phyloP scores from a whole-genome alignment of 2,329 filamentous ascomycete species.

The Arthrinium phaeospermum region DNA sequence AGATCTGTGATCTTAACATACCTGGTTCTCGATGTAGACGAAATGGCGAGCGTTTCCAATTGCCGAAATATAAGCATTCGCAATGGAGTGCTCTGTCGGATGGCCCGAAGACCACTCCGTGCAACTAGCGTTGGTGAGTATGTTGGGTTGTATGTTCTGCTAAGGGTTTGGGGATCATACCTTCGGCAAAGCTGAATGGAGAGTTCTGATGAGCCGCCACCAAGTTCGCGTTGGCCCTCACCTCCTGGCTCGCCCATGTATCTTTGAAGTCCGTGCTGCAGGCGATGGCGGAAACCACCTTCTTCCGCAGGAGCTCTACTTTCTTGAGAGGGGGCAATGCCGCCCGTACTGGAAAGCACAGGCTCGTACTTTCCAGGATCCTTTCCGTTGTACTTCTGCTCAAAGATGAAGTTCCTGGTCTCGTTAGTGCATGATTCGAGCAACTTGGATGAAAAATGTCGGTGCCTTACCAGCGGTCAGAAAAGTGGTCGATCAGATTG shows the following conservation, averaged over 20 bases:
- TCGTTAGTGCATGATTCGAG: slow-evolving; percentile 23
- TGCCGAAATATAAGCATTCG: slow-evolving; percentile 79
- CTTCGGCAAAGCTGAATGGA: slow-evolving; percentile 58
- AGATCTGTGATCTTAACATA: slow-evolving; percentile 29
- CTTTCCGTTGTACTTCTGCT: slow-evolving; percentile 73
- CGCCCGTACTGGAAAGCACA: slow-evolving; percentile 29
- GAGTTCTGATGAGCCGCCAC: neutral
- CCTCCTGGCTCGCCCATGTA: slow-evolving; percentile 44
- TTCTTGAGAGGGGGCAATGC: slow-evolving; percentile 29
- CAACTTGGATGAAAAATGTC: neutral
- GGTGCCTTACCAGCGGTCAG: slow-evolving; percentile 71
- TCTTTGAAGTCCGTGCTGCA: slow-evolving; percentile 46
- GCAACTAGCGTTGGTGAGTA: slow-evolving; percentile 41
- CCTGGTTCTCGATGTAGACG: slow-evolving; percentile 80
- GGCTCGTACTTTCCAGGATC: slow-evolving; percentile 57
- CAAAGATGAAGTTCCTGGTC: slow-evolving; percentile 79
- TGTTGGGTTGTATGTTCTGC: neutral
- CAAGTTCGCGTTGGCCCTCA: slow-evolving; percentile 22
- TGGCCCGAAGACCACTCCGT: slow-evolving; percentile 59
- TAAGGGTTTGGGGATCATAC: slow-evolving; percentile 28
- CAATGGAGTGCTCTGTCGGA: slow-evolving; percentile 74
- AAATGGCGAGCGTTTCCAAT: slow-evolving; percentile 74
- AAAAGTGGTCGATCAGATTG: slow-evolving; percentile 79
- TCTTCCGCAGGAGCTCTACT: neutral
- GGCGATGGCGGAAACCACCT: slow-evolving; percentile 38